phyloP scores from a whole-genome alignment of 495 filamentous ascomycete species.

The Penicillium robsamsonii region DNA sequence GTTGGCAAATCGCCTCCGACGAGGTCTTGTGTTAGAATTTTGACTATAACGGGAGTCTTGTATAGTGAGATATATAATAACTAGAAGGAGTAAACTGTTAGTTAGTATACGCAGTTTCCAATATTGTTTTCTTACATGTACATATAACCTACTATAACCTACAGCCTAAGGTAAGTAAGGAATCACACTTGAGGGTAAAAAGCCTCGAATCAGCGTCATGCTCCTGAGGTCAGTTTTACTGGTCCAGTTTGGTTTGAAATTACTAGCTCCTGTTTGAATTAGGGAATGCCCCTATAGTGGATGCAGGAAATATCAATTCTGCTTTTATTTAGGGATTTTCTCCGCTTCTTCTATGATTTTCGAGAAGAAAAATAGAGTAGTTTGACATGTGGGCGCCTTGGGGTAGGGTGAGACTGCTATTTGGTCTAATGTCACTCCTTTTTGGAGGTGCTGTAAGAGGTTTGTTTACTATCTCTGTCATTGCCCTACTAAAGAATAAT shows the following conservation, averaged over 20 bases:
- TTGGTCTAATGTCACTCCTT: neutral
- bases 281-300: constrained; percentile 2
- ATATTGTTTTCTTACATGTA: too few relatives aligned
- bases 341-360: constrained; percentile 7
- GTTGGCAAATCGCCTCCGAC: too few relatives aligned
- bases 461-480: neutral
- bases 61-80: too few relatives aligned
- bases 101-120: too few relatives aligned
- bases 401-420: neutral
- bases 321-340: constrained; percentile 1
- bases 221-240: neutral
- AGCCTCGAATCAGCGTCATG: too few relatives aligned
- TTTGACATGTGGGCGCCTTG: neutral
- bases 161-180: too few relatives aligned
- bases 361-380: neutral
- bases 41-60: too few relatives aligned
- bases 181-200: too few relatives aligned
- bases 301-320: neutral
- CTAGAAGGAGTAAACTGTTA: too few relatives aligned
- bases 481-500: neutral
- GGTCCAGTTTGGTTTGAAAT: neutral
- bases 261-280: neutral
- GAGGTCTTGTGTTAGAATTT: too few relatives aligned
- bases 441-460: neutral
- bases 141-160: too few relatives aligned